Evolutionary conservation across 805 yeast genomes (phyloP).

Genomic region (Candida sphagnicola): DNA sequence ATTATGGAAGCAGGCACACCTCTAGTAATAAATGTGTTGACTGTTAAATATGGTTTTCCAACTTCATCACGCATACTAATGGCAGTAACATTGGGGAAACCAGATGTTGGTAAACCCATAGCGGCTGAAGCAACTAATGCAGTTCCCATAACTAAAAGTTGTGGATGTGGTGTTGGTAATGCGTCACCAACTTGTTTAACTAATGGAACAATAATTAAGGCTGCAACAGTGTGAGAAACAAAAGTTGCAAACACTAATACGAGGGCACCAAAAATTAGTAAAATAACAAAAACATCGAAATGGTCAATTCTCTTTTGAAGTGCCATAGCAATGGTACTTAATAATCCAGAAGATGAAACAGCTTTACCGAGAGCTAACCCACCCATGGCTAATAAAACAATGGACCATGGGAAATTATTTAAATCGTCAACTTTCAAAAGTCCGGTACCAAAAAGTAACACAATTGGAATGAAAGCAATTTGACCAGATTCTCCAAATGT

Average conservation of each 20-base stretch:
- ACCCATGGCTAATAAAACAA: slow-evolving; percentile 53
- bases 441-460: slow-evolving; percentile 48
- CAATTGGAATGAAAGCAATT: slow-evolving; percentile 45
- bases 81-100: slow-evolving; percentile 43
- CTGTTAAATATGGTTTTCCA: slow-evolving; percentile 37
- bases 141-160: slow-evolving; percentile 38
- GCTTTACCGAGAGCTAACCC: slow-evolving; percentile 53
- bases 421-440: slow-evolving; percentile 44
- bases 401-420: slow-evolving; percentile 53
- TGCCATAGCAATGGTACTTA: slow-evolving; percentile 43
- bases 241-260: slow-evolving; percentile 40
- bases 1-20: slow-evolving; percentile 40
- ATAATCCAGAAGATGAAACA: slow-evolving; percentile 46
- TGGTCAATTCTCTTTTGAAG: slow-evolving; percentile 39
- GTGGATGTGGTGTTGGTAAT: slow-evolving; percentile 34
- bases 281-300: slow-evolving; percentile 40
- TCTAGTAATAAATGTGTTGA: slow-evolving; percentile 38
- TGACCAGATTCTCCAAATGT: slow-evolving; percentile 49
- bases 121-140: slow-evolving; percentile 41
- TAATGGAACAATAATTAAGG: slow-evolving; percentile 39
- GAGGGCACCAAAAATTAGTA: slow-evolving; percentile 42
- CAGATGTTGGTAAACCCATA: slow-evolving; percentile 44
- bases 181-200: slow-evolving; percentile 38
- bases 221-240: slow-evolving; percentile 44
- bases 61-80: slow-evolving; percentile 41